These are phyloP conservation scores for Cladobotryum mycophilum DNA, from an alignment of 2,329 filamentous ascomycete genomes.

Conservation along the genomic window DNA sequence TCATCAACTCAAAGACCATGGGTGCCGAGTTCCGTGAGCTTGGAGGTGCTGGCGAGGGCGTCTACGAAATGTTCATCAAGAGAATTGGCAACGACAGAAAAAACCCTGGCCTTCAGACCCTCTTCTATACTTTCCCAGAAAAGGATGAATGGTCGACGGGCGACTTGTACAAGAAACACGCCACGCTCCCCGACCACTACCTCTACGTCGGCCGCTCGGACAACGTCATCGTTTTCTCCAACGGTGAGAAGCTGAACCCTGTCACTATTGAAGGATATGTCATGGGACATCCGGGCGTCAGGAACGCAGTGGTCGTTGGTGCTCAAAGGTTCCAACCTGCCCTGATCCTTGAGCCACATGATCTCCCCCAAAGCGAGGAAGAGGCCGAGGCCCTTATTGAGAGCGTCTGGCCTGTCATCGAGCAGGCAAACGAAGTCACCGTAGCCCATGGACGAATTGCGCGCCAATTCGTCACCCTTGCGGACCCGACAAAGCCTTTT, in stretches of 20 bases:
- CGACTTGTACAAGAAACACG: constrained; percentile 31
- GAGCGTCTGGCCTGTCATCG: constrained; percentile 37
- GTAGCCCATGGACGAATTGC: constrained; percentile 42
- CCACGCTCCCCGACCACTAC: constrained; percentile 27
- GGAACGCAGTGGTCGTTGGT: constrained; percentile 34
- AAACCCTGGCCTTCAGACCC: constrained; percentile 27
- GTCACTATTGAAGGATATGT: constrained; percentile 29
- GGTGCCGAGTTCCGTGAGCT: constrained; percentile 34
- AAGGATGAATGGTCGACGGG: constrained; percentile 30
- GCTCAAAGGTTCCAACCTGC: constrained; percentile 39
- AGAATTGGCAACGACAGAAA: constrained; percentile 31
- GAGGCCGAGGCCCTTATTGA: constrained; percentile 30
- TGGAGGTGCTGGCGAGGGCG: constrained; percentile 1
- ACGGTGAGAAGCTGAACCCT: constrained; percentile 38
- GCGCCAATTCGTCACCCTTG: constrained; percentile 32
- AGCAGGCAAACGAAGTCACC: constrained; percentile 35
- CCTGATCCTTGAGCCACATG: constrained; percentile 40
- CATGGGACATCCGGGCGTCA: constrained; percentile 22
- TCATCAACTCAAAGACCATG: constrained; percentile 34
- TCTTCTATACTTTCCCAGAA: constrained; percentile 32
- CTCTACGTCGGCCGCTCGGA: constrained; percentile 31
- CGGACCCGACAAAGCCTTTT: constrained; percentile 37
- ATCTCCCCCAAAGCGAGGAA: constrained; percentile 20
- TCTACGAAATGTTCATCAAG: constrained; percentile 30
- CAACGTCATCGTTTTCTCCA: constrained; percentile 36